phyloP scores from a whole-genome alignment of 1,139 yeast genomes.

The Waltiozyma sp. region DNA sequence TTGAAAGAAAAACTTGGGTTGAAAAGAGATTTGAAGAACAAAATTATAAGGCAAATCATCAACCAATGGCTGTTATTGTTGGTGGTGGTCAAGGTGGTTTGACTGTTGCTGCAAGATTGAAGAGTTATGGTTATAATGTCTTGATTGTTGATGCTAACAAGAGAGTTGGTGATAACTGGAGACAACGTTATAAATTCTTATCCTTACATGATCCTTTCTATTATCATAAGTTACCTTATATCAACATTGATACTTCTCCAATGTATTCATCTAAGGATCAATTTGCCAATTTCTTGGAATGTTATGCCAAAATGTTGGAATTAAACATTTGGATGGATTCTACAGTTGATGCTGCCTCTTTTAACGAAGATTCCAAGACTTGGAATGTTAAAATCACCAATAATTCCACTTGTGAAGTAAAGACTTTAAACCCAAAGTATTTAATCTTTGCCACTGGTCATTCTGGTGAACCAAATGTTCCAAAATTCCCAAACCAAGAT shows the following conservation, averaged over 20 bases:
- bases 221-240: conserved; percentile 30
- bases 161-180: conserved; percentile 34
- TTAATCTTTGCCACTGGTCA: conserved; percentile 33
- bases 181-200: conserved; percentile 31
- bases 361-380: conserved; percentile 19
- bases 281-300: conserved; percentile 31
- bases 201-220: conserved; percentile 35
- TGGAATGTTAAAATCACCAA: conserved; percentile 26
- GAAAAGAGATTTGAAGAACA: conserved; percentile 21
- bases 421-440: conserved; percentile 22
- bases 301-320: conserved; percentile 29
- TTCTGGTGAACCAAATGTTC: conserved; percentile 32
- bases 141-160: conserved; percentile 28
- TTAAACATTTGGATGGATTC: conserved; percentile 28
- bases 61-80: conserved; percentile 30
- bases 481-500: conserved; percentile 27
- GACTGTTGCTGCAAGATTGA: conserved; percentile 31
- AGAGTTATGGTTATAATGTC: conserved; percentile 27
- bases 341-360: conserved; percentile 24
- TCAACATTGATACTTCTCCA: conserved; percentile 31
- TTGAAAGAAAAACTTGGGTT: conserved; percentile 24
- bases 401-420: conserved; percentile 16
- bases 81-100: conserved; percentile 38
- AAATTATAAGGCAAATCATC: conserved; percentile 21
- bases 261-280: conserved; percentile 33